phyloP scores from a whole-genome alignment of 2,329 filamentous ascomycete genomes.

The Penicillium nordicum region DNA sequence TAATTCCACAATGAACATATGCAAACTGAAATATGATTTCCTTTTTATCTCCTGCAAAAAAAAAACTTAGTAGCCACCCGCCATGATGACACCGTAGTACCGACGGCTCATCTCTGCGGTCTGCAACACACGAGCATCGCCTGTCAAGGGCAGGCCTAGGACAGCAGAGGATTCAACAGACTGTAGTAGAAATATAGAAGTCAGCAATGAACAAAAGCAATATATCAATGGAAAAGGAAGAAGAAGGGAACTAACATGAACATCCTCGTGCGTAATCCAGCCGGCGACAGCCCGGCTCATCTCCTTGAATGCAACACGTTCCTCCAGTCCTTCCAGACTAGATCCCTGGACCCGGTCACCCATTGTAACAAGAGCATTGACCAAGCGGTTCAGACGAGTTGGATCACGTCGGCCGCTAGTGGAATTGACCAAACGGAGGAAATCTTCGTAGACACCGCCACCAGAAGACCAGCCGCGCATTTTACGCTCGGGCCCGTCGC shows the following conservation, averaged over 20 bases:
- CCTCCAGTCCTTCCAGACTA: constrained; percentile 52
- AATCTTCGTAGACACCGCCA: constrained; percentile 73
- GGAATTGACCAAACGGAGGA: constrained; percentile 50
- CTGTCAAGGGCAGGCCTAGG: constrained; percentile 55
- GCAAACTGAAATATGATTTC: background rate
- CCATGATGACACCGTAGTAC: constrained; percentile 66
- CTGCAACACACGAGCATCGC: constrained; percentile 68
- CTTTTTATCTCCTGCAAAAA: background rate
- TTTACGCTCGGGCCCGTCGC: constrained; percentile 54
- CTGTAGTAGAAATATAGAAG: constrained; percentile 14
- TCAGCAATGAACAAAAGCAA: constrained; percentile 5
- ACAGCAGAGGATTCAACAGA: constrained; percentile 38
- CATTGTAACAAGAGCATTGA: constrained; percentile 47
- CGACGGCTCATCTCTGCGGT: constrained; percentile 66
- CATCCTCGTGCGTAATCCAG: constrained; percentile 59
- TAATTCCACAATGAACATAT: background rate
- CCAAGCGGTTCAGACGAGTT: constrained; percentile 42
- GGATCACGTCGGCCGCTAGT: constrained; percentile 41
- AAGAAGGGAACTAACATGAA: constrained; percentile 51
- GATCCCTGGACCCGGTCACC: constrained; percentile 47
- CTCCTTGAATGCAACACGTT: constrained; percentile 73
- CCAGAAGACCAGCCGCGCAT: constrained; percentile 74
- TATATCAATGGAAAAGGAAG: background rate
- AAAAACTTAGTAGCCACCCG: constrained; percentile 36
- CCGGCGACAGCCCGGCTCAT: constrained; percentile 73